Evolutionary conservation across 2,329 filamentous ascomycete species (phyloP).

Genomic region (Ascomycota sp.): DNA sequence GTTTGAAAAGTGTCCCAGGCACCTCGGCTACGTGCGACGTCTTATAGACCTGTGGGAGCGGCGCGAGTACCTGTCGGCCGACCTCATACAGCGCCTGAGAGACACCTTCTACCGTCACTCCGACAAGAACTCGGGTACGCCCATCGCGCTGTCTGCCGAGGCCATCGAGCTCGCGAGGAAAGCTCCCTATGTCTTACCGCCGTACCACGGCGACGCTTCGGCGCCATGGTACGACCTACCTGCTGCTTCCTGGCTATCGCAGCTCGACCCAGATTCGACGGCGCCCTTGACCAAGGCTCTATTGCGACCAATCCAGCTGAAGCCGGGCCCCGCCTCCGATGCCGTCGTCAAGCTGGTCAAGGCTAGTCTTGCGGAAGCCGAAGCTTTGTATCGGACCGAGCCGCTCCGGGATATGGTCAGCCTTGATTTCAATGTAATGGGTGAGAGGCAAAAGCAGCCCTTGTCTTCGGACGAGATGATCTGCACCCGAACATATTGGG

Average conservation of each 20-base stretch:
- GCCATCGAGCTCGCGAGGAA: conserved; percentile 27
- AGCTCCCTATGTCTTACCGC: conserved; percentile 49
- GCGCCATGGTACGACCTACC: conserved; percentile 67
- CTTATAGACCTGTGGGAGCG: conserved; percentile 54
- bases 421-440: conserved; percentile 54
- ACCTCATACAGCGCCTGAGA: conserved; percentile 36
- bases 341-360: conserved; percentile 49
- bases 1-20: conserved; percentile 41
- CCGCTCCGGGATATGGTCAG: conserved; percentile 24
- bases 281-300: conserved; percentile 51
- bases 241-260: conserved; percentile 61
- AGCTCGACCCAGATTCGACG: conserved; percentile 56
- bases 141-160: conserved; percentile 6
- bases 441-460: conserved; percentile 45
- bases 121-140: conserved; percentile 5
- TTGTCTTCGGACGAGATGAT: conserved; percentile 44
- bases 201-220: conserved; percentile 53
- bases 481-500: conserved; percentile 61
- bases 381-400: conserved; percentile 42
- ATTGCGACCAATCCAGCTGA: conserved; percentile 52
- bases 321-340: conserved; percentile 45
- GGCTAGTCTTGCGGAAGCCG: conserved; percentile 45
- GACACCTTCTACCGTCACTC: conserved; percentile 27
- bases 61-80: conserved; percentile 36
- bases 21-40: conserved; percentile 40